Conservation (phyloP, 73 alveolate species). For the Tetrahymena malaccensis region DNA sequence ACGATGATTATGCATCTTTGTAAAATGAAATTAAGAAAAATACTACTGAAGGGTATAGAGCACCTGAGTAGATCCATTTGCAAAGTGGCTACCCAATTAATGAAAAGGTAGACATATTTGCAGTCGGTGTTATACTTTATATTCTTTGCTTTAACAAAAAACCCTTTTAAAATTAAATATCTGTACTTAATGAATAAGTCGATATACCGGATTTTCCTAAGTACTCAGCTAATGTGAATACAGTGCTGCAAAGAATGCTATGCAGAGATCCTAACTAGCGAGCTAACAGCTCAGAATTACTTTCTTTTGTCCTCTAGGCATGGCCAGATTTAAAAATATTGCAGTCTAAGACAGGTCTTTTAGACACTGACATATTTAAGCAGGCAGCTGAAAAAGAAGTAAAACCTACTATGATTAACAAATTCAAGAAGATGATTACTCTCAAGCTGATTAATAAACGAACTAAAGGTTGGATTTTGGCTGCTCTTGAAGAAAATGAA, state of each 20-base stretch:
- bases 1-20: neutral
- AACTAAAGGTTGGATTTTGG: slow-evolving; percentile 19
- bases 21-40: neutral
- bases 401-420: neutral
- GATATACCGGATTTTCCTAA: neutral
- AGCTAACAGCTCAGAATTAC: neutral
- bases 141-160: neutral
- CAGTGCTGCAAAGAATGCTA: neutral
- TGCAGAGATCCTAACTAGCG: neutral
- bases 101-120: neutral
- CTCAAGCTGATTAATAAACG: neutral
- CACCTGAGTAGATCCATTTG: neutral
- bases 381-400: neutral
- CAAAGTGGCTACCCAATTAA: neutral
- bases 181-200: neutral
- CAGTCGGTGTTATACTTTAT: neutral
- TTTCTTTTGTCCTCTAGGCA: neutral
- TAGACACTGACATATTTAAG: neutral
- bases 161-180: neutral
- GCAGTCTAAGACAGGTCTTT: neutral
- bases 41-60: neutral
- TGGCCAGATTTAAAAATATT: neutral
- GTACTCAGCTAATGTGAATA: neutral
- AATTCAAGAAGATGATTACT: neutral
- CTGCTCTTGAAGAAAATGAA: slow-evolving; percentile 15